Evolutionary conservation across 2,329 filamentous ascomycete genomes (phyloP), one percentile per base, ranked within the genome.

Genomic region (Colletotrichum truncatum): DNA sequence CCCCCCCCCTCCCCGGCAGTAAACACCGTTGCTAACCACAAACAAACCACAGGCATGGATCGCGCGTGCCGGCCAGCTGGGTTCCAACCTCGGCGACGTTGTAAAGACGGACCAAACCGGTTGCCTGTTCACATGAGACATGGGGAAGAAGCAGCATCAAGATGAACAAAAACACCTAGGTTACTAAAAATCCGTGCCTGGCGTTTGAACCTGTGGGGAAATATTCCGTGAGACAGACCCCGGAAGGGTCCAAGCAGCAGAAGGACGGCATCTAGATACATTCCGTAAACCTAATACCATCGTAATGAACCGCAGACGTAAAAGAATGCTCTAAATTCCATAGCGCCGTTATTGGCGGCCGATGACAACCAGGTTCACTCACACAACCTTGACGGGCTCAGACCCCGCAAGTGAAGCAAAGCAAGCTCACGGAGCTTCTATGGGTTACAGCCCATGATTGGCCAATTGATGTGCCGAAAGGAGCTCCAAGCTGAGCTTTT

Each of bases 41-140:
- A 25, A 12, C 14, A 12, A 8, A n/a, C 6, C 23, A n/a, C 41
- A 73, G 72, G 57, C 60, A 4, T 73, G 73, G 73, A 74, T 74
- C 23, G 54, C 70, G 23, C 64, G 70, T 12, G 72, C 73, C 11
- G 73, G 69, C 1, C 58, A 69, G 10, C 66, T 74, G 1, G 72
- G 73, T 8, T 72, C 73, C 1, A 68, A 67, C 38, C 69, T 73
- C 7, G 68, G 67, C 26, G 57, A 70, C 28, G 72, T 74, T 23
- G 67, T 70, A 62, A 73, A 74, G 68, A 73, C 68, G 11, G 71
- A 73, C 28, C 72, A 74, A 55, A 68, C 61, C 14, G 68, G 69
- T 41, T 74, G 72, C 61, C 54, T 61, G 28, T 71, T 71, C 45
- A 67, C 68, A 10, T 70, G 63, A 67, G 58, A 59, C 57, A 46